phyloP scores from a whole-genome alignment of 495 filamentous ascomycete genomes.

The Bacidia rubella region DNA sequence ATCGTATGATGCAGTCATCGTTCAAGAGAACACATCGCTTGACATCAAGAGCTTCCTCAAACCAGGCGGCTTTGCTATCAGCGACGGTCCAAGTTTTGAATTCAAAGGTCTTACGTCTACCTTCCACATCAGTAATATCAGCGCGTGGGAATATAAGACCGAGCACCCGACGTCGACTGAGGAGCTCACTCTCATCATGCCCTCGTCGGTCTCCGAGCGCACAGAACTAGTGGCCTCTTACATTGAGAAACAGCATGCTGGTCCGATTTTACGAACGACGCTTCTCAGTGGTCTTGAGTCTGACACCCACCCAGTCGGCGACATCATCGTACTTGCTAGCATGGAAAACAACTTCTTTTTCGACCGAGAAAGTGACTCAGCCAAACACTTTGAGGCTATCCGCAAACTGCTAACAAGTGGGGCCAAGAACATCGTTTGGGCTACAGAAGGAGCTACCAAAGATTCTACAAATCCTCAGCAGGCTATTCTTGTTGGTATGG shows the following conservation, averaged over 20 bases:
- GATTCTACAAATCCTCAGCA: conserved; percentile 12
- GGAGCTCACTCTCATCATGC: conserved; percentile 8
- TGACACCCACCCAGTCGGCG: conserved; percentile 2
- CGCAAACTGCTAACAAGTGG: conserved; percentile 8
- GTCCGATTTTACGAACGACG: background rate
- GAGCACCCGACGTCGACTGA: background rate
- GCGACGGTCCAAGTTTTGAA: conserved; percentile 1
- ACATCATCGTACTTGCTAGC: conserved; percentile 14
- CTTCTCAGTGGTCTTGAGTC: conserved; percentile 3
- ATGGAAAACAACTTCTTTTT: conserved; percentile 14
- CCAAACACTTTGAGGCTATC: conserved; percentile 10
- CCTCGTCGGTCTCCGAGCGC: conserved; percentile 2
- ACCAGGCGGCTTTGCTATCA: conserved; percentile 11
- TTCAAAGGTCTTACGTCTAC: conserved; percentile 3
- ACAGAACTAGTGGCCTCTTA: conserved; percentile 9
- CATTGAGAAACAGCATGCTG: conserved; percentile 3
- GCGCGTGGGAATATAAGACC: conserved; percentile 4
- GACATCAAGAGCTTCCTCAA: conserved; percentile 9
- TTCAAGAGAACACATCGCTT: conserved; percentile 6
- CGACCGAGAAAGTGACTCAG: conserved; percentile 4
- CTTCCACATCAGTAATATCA: conserved; percentile 7
- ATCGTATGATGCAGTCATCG: conserved; percentile 11
- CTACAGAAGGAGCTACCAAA: conserved; percentile 11
- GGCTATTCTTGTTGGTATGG: conserved; percentile 2
- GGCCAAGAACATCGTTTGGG: conserved; percentile 12